Evolutionary conservation across 2,329 filamentous ascomycete species (phyloP), one percentile per base, ranked within the genome.

Genomic region (Pseudocercospora fuligena): DNA sequence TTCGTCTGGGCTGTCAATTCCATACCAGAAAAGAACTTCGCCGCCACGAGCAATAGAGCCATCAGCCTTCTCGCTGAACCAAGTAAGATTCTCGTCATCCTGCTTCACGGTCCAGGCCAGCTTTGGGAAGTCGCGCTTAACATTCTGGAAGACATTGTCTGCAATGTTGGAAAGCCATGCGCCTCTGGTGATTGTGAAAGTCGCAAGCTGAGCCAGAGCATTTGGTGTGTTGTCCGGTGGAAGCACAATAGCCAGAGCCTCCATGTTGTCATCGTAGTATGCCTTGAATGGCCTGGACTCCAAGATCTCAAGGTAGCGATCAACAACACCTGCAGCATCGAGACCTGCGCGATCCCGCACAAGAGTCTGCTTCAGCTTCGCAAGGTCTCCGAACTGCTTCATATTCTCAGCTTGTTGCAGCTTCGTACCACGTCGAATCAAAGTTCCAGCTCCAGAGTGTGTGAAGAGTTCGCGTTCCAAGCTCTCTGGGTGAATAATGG

Each of bases 21-120:
- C 94, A 79, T 96, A 97, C 92, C 94, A 98, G 85, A 98, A 98
- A 76, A 98, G 89, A 46, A 97, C 92, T 76, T 94, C 92, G 66
- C 93, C 93, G 21, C 74, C 71, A 64, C 90, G 89, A 69, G 91
- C 92, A 74, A 97, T 87, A 80, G 92, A 97, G 64, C 95, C 94
- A 73, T 97, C 93, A 9, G 94, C 91, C 85, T 97, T 97, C 81
- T 97, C 94, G 73, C 97, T 96, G 85, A 98, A 97, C 95, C 94
- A 98, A 11, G 93, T 94, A 74, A 98, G 84, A 79, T 98, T 97
- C 86, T 98, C 94, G 74, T 98, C 94, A 73, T 96, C 91, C 76
- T 94, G 91, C 82, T 92, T 94, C 67, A 97, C 94, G n/a, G 93
- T 97, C 94, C 94, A 99, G 70, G 93, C 91, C 71, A 98, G 86